These are phyloP conservation scores for Epichloe elymi DNA, from an alignment of 2,329 filamentous ascomycete species.

Conservation along the genomic window DNA sequence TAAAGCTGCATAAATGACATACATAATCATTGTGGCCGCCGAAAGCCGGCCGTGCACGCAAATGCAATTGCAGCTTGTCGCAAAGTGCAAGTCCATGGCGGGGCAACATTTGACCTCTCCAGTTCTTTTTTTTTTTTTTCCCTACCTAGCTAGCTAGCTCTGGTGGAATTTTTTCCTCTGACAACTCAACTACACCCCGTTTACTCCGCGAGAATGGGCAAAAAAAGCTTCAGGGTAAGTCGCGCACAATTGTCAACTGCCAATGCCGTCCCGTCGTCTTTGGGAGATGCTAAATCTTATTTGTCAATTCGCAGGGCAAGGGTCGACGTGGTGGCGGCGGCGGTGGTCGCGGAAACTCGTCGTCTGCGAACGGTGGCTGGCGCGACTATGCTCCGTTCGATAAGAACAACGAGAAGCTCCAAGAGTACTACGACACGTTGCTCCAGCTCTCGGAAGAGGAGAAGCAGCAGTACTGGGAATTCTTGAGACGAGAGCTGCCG, in stretches of 20 bases:
- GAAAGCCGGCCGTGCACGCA: no score
- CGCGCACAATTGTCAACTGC: not conserved
- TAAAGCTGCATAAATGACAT: no score
- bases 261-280: not conserved
- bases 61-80: not conserved
- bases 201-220: constrained; percentile 20
- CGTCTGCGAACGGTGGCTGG: constrained; percentile 14
- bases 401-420: constrained; percentile 74
- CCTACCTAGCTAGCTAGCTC: no score
- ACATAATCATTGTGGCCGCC: no score
- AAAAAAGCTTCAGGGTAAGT: constrained; percentile 23
- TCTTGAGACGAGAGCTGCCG: constrained; percentile 71
- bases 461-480: constrained; percentile 69
- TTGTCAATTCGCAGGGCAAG: constrained; percentile 18
- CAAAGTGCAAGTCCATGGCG: not conserved
- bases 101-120: not conserved
- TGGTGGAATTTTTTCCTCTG: not conserved
- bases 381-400: constrained; percentile 33
- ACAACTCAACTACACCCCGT: not conserved
- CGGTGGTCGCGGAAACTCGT: constrained; percentile 14
- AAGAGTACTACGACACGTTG: constrained; percentile 73
- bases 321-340: constrained; percentile 23
- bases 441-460: constrained; percentile 68
- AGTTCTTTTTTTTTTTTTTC: not conserved
- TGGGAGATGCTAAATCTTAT: constrained; percentile 5